Percentiles rank a stretch among this genome's conserved stretches.
Conservation (phyloP, 2,329 filamentous ascomycete species). For the Colletotrichum incanum region DNA sequence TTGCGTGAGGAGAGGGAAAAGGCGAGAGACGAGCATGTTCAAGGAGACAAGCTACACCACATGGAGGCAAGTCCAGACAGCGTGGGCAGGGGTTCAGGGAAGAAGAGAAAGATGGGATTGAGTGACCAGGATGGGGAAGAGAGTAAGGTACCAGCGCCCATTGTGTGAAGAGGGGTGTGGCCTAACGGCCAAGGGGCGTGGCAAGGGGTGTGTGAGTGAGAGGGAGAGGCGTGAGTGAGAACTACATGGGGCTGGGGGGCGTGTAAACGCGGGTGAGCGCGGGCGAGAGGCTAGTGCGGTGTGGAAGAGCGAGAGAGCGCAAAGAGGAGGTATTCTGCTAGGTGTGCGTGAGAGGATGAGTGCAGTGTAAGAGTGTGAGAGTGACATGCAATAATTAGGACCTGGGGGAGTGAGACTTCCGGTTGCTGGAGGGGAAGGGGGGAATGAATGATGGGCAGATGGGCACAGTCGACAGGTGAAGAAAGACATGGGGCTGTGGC, state of each 20-base stretch:
- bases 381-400: conserved; percentile 26
- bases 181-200: conserved; percentile 1
- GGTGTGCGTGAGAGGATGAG: conserved; percentile 12
- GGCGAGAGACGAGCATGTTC: conserved; percentile 35
- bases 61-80: conserved; percentile 37
- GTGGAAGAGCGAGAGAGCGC: conserved; percentile 4
- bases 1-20: conserved; percentile 29
- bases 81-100: conserved; percentile 38
- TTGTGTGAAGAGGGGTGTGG: conserved; percentile 35
- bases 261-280: conserved; percentile 10
- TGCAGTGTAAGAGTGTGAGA: not conserved
- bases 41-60: conserved; percentile 42
- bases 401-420: conserved; percentile 24
- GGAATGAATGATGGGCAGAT: conserved; percentile 33
- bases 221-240: not conserved
- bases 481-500: conserved; percentile 47
- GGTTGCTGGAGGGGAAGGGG: conserved; percentile 3
- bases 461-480: conserved; percentile 30
- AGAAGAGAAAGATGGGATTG: conserved; percentile 36
- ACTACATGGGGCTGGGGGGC: conserved; percentile 3
- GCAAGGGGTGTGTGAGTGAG: conserved; percentile 5
- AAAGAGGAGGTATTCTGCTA: conserved; percentile 7
- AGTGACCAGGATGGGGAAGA: conserved; percentile 35
- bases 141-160: conserved; percentile 38
- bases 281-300: conserved; percentile 14